Percentiles rank a stretch among this genome's conserved stretches.
Evolutionary conservation across 1,284 basidiomycete genomes (phyloP).

Genomic region (Trametes pubescens): DNA sequence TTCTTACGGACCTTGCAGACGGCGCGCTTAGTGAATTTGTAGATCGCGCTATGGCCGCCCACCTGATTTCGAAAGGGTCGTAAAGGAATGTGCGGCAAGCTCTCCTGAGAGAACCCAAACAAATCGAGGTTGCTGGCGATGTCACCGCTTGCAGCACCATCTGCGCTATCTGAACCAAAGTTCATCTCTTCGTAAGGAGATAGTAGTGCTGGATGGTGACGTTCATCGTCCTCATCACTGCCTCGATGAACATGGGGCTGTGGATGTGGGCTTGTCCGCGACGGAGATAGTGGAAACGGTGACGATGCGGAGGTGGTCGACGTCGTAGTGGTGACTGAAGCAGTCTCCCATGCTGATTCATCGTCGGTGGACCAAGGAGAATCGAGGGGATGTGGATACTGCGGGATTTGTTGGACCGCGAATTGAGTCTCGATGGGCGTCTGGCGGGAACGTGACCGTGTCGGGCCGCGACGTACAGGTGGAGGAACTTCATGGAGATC

Average conservation of each 20-base stretch:
- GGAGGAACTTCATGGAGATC: conserved; percentile 38
- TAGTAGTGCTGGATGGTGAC: conserved; percentile 36
- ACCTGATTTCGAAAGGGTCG: conserved; percentile 98
- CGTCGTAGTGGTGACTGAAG: conserved; percentile 65
- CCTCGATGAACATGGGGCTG: conserved; percentile 41
- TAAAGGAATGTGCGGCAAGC: conserved; percentile 90
- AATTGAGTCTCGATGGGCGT: conserved; percentile 29
- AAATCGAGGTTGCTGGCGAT: conserved; percentile 25
- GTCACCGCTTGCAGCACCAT: conserved; percentile 38
- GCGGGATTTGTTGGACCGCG: conserved; percentile 43
- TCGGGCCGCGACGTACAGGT: conserved; percentile 30
- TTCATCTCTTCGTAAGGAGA: conserved; percentile 39
- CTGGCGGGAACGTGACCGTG: conserved; percentile 36
- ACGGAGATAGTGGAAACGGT: conserved; percentile 46
- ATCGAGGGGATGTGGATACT: conserved; percentile 24
- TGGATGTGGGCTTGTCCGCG: conserved; percentile 39
- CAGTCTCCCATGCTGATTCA: conserved; percentile 77
- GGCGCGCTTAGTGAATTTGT: conserved; percentile 97
- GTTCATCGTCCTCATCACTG: conserved; percentile 50
- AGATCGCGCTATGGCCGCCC: conserved; percentile 96
- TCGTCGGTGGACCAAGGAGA: conserved; percentile 78
- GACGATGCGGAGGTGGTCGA: conserved; percentile 62
- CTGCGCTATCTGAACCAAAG: conserved; percentile 39
- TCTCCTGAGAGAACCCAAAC: conserved; percentile 58
- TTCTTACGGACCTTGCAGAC: conserved; percentile 89